phyloP scores from a whole-genome alignment of 1,284 basidiomycete genomes.

The Microbotryomycetes sp. region DNA sequence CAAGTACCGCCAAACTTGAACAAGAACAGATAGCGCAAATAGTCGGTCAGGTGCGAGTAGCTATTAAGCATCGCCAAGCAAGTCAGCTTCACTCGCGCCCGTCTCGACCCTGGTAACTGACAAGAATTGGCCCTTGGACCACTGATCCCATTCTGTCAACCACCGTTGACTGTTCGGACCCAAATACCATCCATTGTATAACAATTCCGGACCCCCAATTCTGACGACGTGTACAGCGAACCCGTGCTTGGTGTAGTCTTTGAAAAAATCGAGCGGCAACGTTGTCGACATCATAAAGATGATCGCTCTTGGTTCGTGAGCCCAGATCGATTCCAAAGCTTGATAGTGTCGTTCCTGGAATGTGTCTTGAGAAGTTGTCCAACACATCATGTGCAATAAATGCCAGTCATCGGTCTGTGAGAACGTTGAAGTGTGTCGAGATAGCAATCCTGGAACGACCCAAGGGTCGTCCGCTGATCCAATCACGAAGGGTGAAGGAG shows the following conservation, averaged over 20 bases:
- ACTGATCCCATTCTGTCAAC: conserved; percentile 25
- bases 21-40: conserved; percentile 26
- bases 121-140: conserved; percentile 21
- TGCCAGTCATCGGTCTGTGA: conserved; percentile 23
- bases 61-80: no score
- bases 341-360: conserved; percentile 26
- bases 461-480: conserved; percentile 26
- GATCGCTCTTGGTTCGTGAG: conserved; percentile 25
- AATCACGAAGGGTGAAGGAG: conserved; percentile 4
- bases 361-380: conserved; percentile 15
- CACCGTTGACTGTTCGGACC: conserved; percentile 21
- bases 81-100: no score
- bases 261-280: conserved; percentile 19
- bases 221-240: conserved; percentile 23
- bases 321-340: conserved; percentile 27
- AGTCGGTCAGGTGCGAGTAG: conserved; percentile 26
- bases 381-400: conserved; percentile 25
- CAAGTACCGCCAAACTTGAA: conserved; percentile 28
- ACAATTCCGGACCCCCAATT: conserved; percentile 13
- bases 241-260: conserved; percentile 15
- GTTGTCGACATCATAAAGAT: conserved; percentile 23
- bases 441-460: conserved; percentile 27
- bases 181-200: conserved; percentile 20
- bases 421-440: conserved; percentile 13
- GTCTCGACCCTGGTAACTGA: conserved; percentile 13